These are phyloP conservation scores for Suillus clintonianus DNA, from an alignment of 768 basidiomycete genomes.

Conservation along the genomic window DNA sequence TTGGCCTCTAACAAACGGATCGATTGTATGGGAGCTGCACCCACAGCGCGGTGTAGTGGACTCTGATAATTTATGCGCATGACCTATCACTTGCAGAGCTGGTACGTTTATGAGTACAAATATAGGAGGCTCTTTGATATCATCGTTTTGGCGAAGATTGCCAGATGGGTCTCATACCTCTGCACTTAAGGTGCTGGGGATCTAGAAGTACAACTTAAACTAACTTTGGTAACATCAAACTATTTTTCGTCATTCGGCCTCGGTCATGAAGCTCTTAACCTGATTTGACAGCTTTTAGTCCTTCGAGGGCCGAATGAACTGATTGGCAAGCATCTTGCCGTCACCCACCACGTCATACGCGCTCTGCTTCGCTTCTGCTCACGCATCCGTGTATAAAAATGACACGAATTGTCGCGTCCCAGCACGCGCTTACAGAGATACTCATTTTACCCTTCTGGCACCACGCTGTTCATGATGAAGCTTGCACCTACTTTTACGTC, in stretches of 20 bases:
- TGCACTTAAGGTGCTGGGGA: background rate
- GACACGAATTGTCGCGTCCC: background rate
- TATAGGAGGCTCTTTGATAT: background rate
- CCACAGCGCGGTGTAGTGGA: background rate
- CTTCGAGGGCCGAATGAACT: background rate
- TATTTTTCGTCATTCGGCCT: background rate
- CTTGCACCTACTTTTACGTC: slow-evolving; percentile 8
- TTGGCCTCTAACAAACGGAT: background rate
- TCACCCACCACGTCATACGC: background rate
- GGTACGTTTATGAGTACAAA: background rate
- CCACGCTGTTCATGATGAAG: slow-evolving; percentile 18
- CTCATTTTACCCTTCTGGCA: background rate
- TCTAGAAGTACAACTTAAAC: background rate
- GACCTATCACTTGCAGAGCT: background rate
- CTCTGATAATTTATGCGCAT: background rate
- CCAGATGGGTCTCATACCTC: background rate
- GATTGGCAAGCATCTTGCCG: background rate
- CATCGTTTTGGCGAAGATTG: background rate
- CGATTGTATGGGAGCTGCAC: background rate
- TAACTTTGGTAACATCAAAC: background rate
- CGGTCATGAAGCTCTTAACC: background rate
- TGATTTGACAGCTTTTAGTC: background rate
- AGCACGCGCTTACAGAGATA: background rate
- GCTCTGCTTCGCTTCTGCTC: background rate
- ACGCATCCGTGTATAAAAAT: background rate